Evolutionary conservation across 257 asterid genomes (phyloP), one percentile per base, ranked within the genome.

Genomic region (Fraxinus quadrangulata): DNA sequence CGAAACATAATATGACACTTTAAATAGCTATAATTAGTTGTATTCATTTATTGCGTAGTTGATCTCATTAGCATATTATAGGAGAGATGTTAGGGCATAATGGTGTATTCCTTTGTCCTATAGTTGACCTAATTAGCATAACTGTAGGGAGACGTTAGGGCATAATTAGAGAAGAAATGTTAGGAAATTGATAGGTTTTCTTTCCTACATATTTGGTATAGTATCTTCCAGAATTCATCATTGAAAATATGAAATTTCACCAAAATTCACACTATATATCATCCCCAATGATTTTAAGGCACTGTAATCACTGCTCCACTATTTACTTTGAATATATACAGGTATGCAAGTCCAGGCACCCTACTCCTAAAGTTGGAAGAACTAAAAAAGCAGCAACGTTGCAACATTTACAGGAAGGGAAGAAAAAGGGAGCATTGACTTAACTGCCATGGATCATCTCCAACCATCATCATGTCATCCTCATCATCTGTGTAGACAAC

Each of bases 391-490:
- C 51, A 23, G 42, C 33, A 73, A 42, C 40, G 9, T 12, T 51
- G 30, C 37, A 72, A 37, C 30, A 37, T 31, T 36, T 16, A 77
- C 31, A 65, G 61, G 36, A 63, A 45, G 42, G 45, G 59, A 67
- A 56, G 23, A 65, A 2, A 34, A 45, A 40, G 73, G 63, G 37
- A 39, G 37, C 80, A 74, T 71, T 26, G 83, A 92, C 96, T 92
- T 81, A 42, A 95, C 99, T 89, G 99, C 99, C 99, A 95, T 28
- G 99, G 99, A 78, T 95, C 99, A 75, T 95, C 99, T 77, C 99
- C 99, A 75, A 95, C 99, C 99, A 91, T 92, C 99, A 96, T 96
- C 90, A 88, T 93, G 89, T 96, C 99, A 67, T 92, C 98, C 85
- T 96, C 99, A 68, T 91, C 90, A 81, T 96, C 99, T 13, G 98